Conservation (phyloP, 805 yeast species). For the Wickerhamiella shivajii region DNA sequence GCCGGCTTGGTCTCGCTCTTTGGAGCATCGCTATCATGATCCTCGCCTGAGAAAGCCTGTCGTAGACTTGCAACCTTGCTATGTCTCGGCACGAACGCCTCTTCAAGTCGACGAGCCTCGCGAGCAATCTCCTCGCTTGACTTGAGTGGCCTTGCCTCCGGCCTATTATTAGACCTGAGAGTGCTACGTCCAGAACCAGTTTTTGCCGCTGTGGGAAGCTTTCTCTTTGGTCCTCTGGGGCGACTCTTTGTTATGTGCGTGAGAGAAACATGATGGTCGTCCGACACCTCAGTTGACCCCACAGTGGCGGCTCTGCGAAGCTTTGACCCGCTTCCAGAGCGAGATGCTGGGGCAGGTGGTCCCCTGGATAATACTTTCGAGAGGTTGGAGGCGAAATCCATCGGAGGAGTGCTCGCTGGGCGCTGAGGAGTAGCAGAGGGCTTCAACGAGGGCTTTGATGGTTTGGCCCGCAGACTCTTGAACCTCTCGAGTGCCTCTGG, state of each 20-base stretch:
- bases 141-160: too few species aligned
- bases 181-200: not conserved
- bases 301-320: not conserved
- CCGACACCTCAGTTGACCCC: not conserved
- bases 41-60: too few species aligned
- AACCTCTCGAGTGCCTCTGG: too few species aligned
- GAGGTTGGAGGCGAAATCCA: not conserved
- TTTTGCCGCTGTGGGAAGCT: not conserved
- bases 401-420: not conserved
- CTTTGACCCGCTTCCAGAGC: not conserved
- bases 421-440: slow-evolving; percentile 1
- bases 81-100: too few species aligned
- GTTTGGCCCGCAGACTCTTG: too few species aligned
- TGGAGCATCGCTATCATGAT: too few species aligned
- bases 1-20: too few species aligned
- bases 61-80: too few species aligned
- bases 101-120: too few species aligned
- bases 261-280: slow-evolving; percentile 2
- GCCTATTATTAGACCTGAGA: too few species aligned
- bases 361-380: not conserved
- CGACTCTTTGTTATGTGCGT: slow-evolving; percentile 6
- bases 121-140: too few species aligned
- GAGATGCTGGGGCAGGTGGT: not conserved
- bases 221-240: slow-evolving; percentile 4
- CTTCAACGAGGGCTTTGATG: slow-evolving; percentile 1